Evolutionary conservation across 192 early-diverging fungal species (phyloP).

Genomic region (Umbelopsis vinacea): DNA sequence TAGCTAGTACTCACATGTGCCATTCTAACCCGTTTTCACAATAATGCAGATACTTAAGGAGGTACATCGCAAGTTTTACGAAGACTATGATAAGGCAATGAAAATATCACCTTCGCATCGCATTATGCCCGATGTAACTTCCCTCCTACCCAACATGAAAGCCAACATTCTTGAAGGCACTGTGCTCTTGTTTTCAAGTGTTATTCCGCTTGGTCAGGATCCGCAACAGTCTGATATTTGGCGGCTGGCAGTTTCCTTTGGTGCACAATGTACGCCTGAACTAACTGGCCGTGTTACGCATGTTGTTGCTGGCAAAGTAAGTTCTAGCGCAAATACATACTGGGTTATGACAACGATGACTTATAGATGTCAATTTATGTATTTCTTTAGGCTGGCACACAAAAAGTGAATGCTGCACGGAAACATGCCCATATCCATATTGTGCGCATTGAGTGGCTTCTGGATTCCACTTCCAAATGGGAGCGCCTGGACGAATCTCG

Average conservation of each 20-base stretch:
- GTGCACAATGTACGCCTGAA: slow-evolving; percentile 74
- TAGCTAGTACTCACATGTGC: not conserved
- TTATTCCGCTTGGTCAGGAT: slow-evolving; percentile 74
- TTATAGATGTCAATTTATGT: not conserved
- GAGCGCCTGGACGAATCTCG: slow-evolving; percentile 65
- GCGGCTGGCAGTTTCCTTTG: slow-evolving; percentile 80
- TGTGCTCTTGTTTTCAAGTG: slow-evolving; percentile 77
- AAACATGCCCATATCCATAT: slow-evolving; percentile 48
- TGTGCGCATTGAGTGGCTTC: slow-evolving; percentile 68
- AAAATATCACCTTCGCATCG: not conserved
- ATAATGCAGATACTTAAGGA: slow-evolving; percentile 58
- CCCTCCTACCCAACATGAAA: slow-evolving; percentile 59
- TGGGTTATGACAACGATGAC: not conserved
- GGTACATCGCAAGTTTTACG: slow-evolving; percentile 77
- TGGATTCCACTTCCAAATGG: slow-evolving; percentile 76
- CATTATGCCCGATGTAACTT: slow-evolving; percentile 44
- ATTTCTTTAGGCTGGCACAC: slow-evolving; percentile 72
- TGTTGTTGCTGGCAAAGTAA: slow-evolving; percentile 84
- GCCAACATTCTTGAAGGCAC: slow-evolving; percentile 65
- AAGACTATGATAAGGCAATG: slow-evolving; percentile 33
- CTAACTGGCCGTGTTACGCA: slow-evolving; percentile 77
- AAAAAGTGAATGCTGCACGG: slow-evolving; percentile 74
- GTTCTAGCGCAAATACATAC: not conserved
- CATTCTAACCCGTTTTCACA: not conserved
- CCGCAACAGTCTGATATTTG: slow-evolving; percentile 76